Evolutionary conservation across 495 filamentous ascomycete species (phyloP).

Genomic region (Hypoxylon cercidicola): DNA sequence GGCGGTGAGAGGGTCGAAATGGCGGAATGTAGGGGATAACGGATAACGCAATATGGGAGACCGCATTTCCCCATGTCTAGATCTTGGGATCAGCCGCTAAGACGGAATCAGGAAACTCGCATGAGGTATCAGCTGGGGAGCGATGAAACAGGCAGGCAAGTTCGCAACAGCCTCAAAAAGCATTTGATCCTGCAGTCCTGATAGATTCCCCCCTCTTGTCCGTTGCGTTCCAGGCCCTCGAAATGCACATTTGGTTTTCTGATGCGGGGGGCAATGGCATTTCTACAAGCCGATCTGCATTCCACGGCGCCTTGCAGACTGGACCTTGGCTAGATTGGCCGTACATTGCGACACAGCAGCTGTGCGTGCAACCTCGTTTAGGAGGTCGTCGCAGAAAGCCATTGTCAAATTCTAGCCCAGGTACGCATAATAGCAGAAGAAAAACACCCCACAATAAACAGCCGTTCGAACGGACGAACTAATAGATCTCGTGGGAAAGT

Average conservation of each 20-base stretch:
- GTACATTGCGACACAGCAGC: constrained; percentile 19
- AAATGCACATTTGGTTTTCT: constrained; percentile 22
- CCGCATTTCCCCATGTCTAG: constrained; percentile 41
- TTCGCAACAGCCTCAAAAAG: constrained; percentile 27
- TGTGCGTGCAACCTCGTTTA: constrained; percentile 5
- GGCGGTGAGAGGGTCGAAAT: constrained; percentile 36
- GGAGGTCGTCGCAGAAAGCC: constrained; percentile 12
- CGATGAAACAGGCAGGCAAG: constrained; percentile 39
- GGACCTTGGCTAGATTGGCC: constrained; percentile 22
- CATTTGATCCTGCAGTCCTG: constrained; percentile 17
- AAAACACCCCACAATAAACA: constrained; percentile 9
- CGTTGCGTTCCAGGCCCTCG: constrained; percentile 34
- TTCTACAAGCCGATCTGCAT: constrained; percentile 41
- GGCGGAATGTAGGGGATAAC: constrained; percentile 36
- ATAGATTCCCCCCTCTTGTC: constrained; percentile 16
- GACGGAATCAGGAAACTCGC: constrained; percentile 33
- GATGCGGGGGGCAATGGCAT: constrained; percentile 27
- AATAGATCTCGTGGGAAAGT: constrained; percentile 21
- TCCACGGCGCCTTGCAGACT: constrained; percentile 26
- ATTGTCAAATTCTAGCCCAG: constrained; percentile 9
- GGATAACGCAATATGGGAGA: constrained; percentile 44
- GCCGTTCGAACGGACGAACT: constrained; percentile 19
- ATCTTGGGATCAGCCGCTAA: constrained; percentile 40
- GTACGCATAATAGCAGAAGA: constrained; percentile 2
- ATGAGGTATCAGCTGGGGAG: constrained; percentile 32